Base-by-base conservation (phyloP, 768 basidiomycete genomes). In the Pleurotus cornucopiae region DNA sequence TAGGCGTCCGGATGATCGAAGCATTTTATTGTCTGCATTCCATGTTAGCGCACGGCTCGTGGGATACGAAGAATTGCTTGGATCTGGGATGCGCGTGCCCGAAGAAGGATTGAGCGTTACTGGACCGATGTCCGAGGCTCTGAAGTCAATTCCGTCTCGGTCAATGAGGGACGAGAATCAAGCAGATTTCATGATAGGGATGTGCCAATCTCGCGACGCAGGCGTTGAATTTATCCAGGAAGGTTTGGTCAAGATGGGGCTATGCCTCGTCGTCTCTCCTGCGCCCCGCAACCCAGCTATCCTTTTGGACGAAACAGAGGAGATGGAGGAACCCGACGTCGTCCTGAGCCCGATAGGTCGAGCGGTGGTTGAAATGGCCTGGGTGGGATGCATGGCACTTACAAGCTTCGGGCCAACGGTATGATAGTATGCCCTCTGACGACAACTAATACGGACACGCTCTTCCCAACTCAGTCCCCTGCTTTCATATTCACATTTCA, bases 161-260 rank as follows among this genome's bases (percentile, higher is more conserved):
- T 70, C 58, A 23, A 66, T 71, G 20, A 71, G 72, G 12, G 73
- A 76, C 37, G 60, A 66, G 21, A 67, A 70, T 26, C 63, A 68
- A 57, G 68, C 59, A 34, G 73, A 77, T 54, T 78, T 76, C 23
- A 74, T 86, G 55, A 77, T 90, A 44, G 87, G 85, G 9, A 69
- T 80, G 1, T 91, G 86, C 60, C 69, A 77, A 49, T 79, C 83
- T 21, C 80, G 85, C 18, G 80, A 85, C 26, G 68, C 73, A 0
- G 90, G 90, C 3, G 80, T 95, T 49, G 84, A 91, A 67, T 91
- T 95, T 59, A 68, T 85, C n/a, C 81, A 87, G 0, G 86, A 95
- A 48, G 92, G 90, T 0, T 76, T 94, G 54, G 78, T 83, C 60
- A 82, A 84, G 66, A 76, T 95, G 55, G 91, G 90, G 0, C 71